Percentiles rank a stretch among this genome's conserved stretches.
These are phyloP conservation scores for Steccherinum ochraceum DNA, from an alignment of 768 basidiomycete genomes.

Conservation along the genomic window DNA sequence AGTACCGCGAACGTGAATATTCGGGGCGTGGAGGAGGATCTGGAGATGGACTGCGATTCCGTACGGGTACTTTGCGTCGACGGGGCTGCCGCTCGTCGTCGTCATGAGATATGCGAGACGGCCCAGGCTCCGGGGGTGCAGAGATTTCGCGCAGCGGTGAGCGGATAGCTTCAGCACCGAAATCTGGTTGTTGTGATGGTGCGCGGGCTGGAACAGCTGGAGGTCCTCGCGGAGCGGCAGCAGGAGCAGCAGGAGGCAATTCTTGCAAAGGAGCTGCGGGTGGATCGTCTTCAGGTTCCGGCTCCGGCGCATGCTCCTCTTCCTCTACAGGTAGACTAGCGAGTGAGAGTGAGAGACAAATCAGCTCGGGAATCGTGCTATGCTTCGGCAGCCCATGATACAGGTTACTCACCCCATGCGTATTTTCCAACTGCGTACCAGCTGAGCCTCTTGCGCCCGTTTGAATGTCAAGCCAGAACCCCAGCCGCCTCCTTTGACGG, in stretches of 20 bases:
- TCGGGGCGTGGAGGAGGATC: slow-evolving; percentile 10
- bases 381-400: slow-evolving; percentile 4
- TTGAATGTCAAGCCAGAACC: slow-evolving; percentile 61
- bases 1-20: slow-evolving; percentile 15
- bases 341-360: slow-evolving; percentile 1
- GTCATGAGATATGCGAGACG: slow-evolving; percentile 14
- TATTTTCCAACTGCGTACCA: slow-evolving; percentile 51
- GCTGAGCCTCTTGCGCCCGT: slow-evolving; percentile 50
- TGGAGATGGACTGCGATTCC: slow-evolving; percentile 12
- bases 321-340: slow-evolving; percentile 1
- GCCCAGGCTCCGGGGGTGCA: slow-evolving; percentile 10
- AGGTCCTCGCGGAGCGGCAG: slow-evolving; percentile 4
- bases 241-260: slow-evolving; percentile 4
- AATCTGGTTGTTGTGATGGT: slow-evolving; percentile 9
- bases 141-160: slow-evolving; percentile 19
- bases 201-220: neutral
- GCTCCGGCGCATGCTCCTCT: slow-evolving; percentile 7
- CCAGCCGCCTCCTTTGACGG: slow-evolving; percentile 46
- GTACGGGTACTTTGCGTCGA: slow-evolving; percentile 16
- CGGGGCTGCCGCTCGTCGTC: slow-evolving; percentile 20
- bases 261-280: slow-evolving; percentile 4
- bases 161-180: neutral
- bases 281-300: slow-evolving; percentile 1
- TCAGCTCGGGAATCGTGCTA: slow-evolving; percentile 7
- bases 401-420: slow-evolving; percentile 57